Conservation (phyloP, 2,329 filamentous ascomycete genomes). For the Talaromyces sp. region DNA sequence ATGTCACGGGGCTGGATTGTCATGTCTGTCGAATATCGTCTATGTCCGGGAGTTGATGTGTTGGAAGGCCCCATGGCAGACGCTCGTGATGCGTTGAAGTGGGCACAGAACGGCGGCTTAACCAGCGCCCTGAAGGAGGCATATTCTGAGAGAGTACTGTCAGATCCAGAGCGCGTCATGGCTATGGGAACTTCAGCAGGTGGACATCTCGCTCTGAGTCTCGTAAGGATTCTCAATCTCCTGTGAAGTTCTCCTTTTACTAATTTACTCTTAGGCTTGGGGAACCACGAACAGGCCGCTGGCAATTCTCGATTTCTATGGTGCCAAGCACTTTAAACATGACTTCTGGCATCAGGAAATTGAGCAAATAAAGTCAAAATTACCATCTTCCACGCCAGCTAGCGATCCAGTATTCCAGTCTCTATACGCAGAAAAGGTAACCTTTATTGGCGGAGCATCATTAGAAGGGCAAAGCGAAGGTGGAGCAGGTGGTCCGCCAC, state of each 20-base stretch:
- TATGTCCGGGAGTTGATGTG: background rate
- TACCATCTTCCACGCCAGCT: background rate
- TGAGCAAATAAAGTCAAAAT: background rate
- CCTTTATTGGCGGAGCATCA: background rate
- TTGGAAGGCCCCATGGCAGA: background rate
- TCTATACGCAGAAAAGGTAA: background rate
- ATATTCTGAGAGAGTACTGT: background rate
- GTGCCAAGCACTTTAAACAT: background rate
- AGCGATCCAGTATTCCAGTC: background rate
- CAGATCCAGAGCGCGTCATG: background rate
- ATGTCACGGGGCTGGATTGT: background rate
- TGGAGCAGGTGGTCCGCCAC: background rate
- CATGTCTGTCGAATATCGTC: background rate
- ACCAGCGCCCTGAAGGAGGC: background rate
- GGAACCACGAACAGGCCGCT: background rate
- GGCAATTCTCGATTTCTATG: background rate
- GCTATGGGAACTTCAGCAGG: background rate
- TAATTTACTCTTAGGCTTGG: background rate
- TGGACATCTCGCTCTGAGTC: background rate
- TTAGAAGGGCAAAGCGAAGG: slow-evolving; percentile 1
- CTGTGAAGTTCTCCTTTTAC: background rate
- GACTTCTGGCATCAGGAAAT: too few relatives aligned
- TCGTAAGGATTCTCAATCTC: background rate
- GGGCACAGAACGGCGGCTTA: background rate
- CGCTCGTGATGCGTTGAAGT: background rate